phyloP scores from a whole-genome alignment of 1,284 basidiomycete genomes.

The Agroathelia rolfsii region DNA sequence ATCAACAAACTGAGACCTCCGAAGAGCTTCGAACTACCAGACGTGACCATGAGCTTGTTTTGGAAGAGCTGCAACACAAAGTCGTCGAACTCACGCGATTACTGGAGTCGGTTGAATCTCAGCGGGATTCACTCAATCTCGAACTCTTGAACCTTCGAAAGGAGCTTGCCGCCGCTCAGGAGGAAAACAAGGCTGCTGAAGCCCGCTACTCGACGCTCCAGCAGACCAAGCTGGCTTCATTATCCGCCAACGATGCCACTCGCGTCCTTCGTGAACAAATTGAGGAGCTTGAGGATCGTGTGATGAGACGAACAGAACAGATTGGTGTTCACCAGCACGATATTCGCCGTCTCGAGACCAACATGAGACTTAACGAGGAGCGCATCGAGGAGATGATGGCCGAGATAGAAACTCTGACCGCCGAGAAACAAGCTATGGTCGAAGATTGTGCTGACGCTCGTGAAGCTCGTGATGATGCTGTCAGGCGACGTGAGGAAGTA shows the following conservation, averaged over 20 bases:
- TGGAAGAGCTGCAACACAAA: slow-evolving; percentile 30
- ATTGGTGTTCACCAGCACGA: slow-evolving; percentile 69
- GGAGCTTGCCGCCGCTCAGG: slow-evolving; percentile 40
- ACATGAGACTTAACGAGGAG: slow-evolving; percentile 62
- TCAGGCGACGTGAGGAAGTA: slow-evolving; percentile 28
- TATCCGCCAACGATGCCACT: slow-evolving; percentile 47
- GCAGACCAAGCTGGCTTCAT: slow-evolving; percentile 48
- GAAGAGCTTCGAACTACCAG: slow-evolving; percentile 14
- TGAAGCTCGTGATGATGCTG: slow-evolving; percentile 54
- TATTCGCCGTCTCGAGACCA: slow-evolving; percentile 60
- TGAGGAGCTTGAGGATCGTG: slow-evolving; percentile 49
- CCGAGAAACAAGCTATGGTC: slow-evolving; percentile 67
- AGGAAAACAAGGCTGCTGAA: slow-evolving; percentile 45
- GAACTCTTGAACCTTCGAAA: slow-evolving; percentile 51
- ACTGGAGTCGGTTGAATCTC: slow-evolving; percentile 45
- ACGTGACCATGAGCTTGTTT: slow-evolving; percentile 13
- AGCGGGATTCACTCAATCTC: slow-evolving; percentile 50
- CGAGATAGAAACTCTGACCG: slow-evolving; percentile 53
- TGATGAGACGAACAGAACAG: slow-evolving; percentile 55
- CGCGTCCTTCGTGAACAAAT: slow-evolving; percentile 50
- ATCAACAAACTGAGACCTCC: too few relatives aligned
- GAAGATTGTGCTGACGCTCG: slow-evolving; percentile 69
- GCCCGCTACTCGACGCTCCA: slow-evolving; percentile 49
- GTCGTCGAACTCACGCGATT: slow-evolving; percentile 30
- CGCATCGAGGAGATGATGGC: slow-evolving; percentile 52